These are phyloP conservation scores for Madurella fahalii DNA, from an alignment of 2,329 filamentous ascomycete species.

Conservation along the genomic window DNA sequence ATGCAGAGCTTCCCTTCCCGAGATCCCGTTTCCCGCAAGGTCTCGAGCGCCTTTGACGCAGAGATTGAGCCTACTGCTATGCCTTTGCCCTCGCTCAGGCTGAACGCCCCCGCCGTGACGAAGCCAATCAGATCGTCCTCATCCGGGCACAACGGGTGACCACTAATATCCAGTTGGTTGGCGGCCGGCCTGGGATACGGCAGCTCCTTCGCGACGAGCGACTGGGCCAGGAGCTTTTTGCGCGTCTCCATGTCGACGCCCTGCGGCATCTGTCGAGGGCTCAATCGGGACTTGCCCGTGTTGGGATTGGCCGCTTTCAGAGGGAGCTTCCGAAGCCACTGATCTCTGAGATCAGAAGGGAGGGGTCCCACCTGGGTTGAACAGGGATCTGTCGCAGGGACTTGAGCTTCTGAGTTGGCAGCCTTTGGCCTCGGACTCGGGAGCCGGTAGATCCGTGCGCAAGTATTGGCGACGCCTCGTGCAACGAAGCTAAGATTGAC, in stretches of 20 bases:
- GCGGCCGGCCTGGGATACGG: constrained; percentile 35
- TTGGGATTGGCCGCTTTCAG: constrained; percentile 22
- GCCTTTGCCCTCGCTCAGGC: constrained; percentile 69
- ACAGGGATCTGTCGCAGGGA: constrained; percentile 43
- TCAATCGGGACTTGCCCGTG: constrained; percentile 23
- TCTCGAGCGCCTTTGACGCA: constrained; percentile 52
- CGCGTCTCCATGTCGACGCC: constrained; percentile 21
- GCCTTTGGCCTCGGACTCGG: constrained; percentile 42
- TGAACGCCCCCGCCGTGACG: constrained; percentile 81
- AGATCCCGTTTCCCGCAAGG: constrained; percentile 31
- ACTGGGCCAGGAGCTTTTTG: constrained; percentile 36
- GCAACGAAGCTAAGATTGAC: constrained; percentile 63
- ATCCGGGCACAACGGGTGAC: constrained; percentile 65
- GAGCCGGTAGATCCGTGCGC: constrained; percentile 82
- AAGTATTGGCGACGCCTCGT: constrained; percentile 65
- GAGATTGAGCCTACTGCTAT: constrained; percentile 71
- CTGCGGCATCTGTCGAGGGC: constrained; percentile 29
- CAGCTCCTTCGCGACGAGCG: constrained; percentile 41
- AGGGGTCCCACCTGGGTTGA: constrained; percentile 26
- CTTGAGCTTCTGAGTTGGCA: constrained; percentile 37
- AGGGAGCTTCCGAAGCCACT: constrained; percentile 58
- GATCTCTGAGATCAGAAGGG: constrained; percentile 52
- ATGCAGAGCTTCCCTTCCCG: constrained; percentile 62
- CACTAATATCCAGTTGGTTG: constrained; percentile 38
- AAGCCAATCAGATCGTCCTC: constrained; percentile 81